A percentile compares a stretch with the other conserved stretches of the same genome.
These are phyloP conservation scores for Pseudonitzschia pungens DNA, from an alignment of 108 stramenopile genomes.

Conservation along the genomic window DNA sequence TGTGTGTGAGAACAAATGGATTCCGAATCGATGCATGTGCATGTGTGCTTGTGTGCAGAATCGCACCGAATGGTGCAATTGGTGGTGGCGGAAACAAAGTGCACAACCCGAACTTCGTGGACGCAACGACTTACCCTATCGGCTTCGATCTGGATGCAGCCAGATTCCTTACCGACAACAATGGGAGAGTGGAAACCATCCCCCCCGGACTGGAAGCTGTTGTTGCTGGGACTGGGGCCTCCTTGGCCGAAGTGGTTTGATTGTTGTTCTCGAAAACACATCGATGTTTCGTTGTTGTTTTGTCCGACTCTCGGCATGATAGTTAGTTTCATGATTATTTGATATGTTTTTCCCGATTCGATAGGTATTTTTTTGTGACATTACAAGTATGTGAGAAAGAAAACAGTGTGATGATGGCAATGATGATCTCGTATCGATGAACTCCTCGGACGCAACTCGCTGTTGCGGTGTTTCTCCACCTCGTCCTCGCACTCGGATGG, in stretches of 20 bases:
- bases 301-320: neutral
- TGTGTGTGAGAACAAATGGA: neutral
- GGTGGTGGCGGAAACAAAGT: too few species aligned
- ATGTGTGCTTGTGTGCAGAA: too few species aligned
- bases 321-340: neutral
- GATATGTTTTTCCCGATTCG: neutral
- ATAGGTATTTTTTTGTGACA: too few species aligned
- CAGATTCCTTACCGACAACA: neutral
- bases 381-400: too few species aligned
- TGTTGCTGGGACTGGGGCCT: neutral
- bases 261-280: neutral
- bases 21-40: too few species aligned
- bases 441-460: neutral
- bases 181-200: neutral
- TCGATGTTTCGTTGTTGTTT: neutral
- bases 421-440: too few species aligned
- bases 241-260: neutral
- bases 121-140: neutral
- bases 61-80: neutral
- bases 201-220: neutral
- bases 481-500: neutral
- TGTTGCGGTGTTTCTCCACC: neutral
- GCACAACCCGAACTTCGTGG: neutral
- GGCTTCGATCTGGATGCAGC: neutral
- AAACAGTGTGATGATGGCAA: too few species aligned